Conservation (phyloP, 2,329 filamentous ascomycete genomes). For the Colletotrichum zoysiae region DNA sequence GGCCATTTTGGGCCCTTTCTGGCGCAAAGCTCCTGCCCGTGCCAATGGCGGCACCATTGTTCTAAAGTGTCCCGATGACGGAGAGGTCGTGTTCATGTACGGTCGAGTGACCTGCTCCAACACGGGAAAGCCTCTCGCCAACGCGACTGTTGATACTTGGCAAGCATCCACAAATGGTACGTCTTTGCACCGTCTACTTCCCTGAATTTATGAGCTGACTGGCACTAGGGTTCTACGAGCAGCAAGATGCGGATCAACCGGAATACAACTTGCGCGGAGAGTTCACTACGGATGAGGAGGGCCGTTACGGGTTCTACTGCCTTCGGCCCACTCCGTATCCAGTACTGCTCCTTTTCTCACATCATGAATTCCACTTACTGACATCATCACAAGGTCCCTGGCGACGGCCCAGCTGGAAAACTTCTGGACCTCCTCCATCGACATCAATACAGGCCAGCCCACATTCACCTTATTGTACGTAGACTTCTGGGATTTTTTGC, state of each 20-base stretch:
- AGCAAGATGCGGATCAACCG: conserved; percentile 72
- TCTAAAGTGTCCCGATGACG: conserved; percentile 60
- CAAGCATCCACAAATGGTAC: conserved; percentile 79
- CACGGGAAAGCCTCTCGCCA: conserved; percentile 74
- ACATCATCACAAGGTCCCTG: conserved; percentile 49
- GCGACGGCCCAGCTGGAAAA: conserved; percentile 65
- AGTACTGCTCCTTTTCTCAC: conserved; percentile 34
- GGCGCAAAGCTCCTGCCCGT: conserved; percentile 78
- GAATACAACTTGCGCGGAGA: conserved; percentile 77
- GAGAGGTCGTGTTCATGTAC: conserved; percentile 72
- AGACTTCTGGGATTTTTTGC: background rate
- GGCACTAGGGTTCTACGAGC: conserved; percentile 62
- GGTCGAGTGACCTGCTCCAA: conserved; percentile 67
- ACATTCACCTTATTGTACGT: conserved; percentile 69
- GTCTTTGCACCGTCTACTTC: conserved; percentile 5
- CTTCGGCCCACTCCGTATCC: conserved; percentile 64
- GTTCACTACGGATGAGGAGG: conserved; percentile 72
- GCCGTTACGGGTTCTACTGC: conserved; percentile 70
- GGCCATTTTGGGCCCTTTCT: conserved; percentile 88
- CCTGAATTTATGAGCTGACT: background rate
- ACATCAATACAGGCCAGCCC: conserved; percentile 68
- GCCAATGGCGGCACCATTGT: conserved; percentile 79
- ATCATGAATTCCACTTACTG: background rate
- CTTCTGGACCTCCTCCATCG: conserved; percentile 67
- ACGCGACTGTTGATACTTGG: conserved; percentile 82